Evolutionary conservation across 1,139 yeast species (phyloP).

Genomic region (Hansenula sp.): DNA sequence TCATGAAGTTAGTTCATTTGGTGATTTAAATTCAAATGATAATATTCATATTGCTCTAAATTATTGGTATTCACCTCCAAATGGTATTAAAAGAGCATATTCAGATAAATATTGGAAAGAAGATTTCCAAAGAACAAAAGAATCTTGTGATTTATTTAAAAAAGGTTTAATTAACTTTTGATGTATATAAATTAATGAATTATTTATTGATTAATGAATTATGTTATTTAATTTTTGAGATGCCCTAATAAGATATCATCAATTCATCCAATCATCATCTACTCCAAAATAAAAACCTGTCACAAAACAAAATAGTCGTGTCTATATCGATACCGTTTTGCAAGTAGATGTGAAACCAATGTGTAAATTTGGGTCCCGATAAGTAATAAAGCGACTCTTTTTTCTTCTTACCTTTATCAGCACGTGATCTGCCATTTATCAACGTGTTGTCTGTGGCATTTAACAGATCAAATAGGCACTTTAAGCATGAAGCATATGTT

Average conservation of each 20-base stretch:
- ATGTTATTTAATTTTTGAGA: not conserved
- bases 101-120: conserved; percentile 44
- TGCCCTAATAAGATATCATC: not conserved
- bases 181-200: not conserved
- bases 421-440: not conserved
- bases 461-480: too few species aligned
- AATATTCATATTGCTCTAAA: conserved; percentile 56
- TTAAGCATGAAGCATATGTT: too few species aligned
- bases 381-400: too few species aligned
- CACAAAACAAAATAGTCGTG: not conserved
- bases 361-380: not conserved
- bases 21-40: conserved; percentile 22
- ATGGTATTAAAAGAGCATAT: conserved; percentile 34
- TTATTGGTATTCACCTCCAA: conserved; percentile 73
- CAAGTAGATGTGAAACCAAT: not conserved
- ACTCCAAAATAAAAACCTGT: not conserved
- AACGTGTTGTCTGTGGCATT: not conserved
- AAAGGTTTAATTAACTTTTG: not conserved
- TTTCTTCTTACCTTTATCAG: not conserved
- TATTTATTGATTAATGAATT: not conserved
- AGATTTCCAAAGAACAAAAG: conserved; percentile 39
- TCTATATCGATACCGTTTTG: not conserved
- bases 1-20: conserved; percentile 73
- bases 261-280: not conserved
- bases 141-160: conserved; percentile 20